A percentile compares a stretch with the other conserved stretches of the same genome.
These are phyloP conservation scores for Xylaria palmicola DNA, from an alignment of 495 filamentous ascomycete genomes.

Conservation along the genomic window DNA sequence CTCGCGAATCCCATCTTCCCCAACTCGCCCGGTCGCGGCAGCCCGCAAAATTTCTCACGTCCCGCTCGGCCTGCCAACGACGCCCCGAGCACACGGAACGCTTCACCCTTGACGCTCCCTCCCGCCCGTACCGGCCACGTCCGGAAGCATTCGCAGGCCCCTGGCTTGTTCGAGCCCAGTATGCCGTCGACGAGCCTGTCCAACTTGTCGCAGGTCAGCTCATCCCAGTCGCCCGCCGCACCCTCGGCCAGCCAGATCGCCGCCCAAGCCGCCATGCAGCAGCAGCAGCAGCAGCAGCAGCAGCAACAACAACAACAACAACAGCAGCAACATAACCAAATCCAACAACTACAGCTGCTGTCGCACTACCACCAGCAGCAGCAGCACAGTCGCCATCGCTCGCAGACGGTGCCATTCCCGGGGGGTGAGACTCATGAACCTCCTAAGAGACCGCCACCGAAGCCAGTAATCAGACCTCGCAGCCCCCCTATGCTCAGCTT, in stretches of 20 bases:
- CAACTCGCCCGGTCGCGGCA: constrained; percentile 21
- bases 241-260: constrained; percentile 80
- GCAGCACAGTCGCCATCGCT: constrained; percentile 63
- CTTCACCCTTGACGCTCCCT: constrained; percentile 44
- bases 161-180: constrained; percentile 87
- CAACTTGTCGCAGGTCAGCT: constrained; percentile 51
- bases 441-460: constrained; percentile 34
- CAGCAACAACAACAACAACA: constrained; percentile 51
- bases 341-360: constrained; percentile 52
- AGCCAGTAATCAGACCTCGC: constrained; percentile 41
- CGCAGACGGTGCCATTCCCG: constrained; percentile 61
- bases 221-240: constrained; percentile 35
- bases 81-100: constrained; percentile 38
- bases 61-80: constrained; percentile 41
- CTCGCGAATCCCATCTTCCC: constrained; percentile 34
- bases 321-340: constrained; percentile 55
- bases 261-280: constrained; percentile 71
- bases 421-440: constrained; percentile 34
- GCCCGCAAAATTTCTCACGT: constrained; percentile 58
- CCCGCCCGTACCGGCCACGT: constrained; percentile 44
- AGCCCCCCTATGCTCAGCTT: constrained; percentile 58
- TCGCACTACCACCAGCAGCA: constrained; percentile 48
- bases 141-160: constrained; percentile 65
- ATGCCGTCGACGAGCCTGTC: constrained; percentile 65
- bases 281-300: constrained; percentile 53